phyloP scores from a whole-genome alignment of 1,284 basidiomycete genomes.

The Malassezia globosa region DNA sequence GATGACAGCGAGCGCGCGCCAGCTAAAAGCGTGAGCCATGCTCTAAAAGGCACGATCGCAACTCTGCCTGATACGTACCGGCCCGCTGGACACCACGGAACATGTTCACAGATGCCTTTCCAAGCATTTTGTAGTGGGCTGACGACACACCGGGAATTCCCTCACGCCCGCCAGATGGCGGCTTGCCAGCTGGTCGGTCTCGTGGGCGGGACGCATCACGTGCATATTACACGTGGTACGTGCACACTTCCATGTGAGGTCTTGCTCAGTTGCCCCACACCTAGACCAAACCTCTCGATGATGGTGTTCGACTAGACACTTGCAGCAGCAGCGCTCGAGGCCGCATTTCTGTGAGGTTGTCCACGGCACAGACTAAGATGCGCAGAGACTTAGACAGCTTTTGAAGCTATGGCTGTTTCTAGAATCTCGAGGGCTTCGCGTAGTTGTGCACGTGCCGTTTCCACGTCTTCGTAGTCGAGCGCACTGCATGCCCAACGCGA shows the following conservation, averaged over 20 bases:
- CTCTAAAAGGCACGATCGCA: too few relatives aligned
- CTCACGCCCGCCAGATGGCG: neutral
- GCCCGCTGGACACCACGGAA: slow-evolving; percentile 10
- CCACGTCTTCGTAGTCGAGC: slow-evolving; percentile 44
- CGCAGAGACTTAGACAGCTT: too few relatives aligned
- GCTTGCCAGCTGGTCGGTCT: slow-evolving; percentile 6
- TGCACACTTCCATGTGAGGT: neutral
- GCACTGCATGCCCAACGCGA: slow-evolving; percentile 38
- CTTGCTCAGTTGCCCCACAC: too few relatives aligned
- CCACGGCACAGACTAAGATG: too few relatives aligned
- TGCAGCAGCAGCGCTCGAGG: too few relatives aligned
- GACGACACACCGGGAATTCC: slow-evolving; percentile 1
- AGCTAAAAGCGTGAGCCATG: neutral
- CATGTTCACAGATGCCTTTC: slow-evolving; percentile 14
- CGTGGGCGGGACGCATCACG: slow-evolving; percentile 10
- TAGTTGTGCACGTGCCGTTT: slow-evolving; percentile 35
- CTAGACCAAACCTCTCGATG: too few relatives aligned
- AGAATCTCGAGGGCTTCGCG: slow-evolving; percentile 33
- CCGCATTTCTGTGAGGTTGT: too few relatives aligned
- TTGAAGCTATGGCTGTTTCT: slow-evolving; percentile 23
- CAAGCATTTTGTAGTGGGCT: slow-evolving; percentile 11
- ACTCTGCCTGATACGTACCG: slow-evolving; percentile 10
- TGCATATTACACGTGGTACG: slow-evolving; percentile 10
- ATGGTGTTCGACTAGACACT: too few relatives aligned
- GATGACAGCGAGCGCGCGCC: slow-evolving; percentile 21